Base-by-base conservation (phyloP, 805 yeast species). In the Starmera amethionina region DNA sequence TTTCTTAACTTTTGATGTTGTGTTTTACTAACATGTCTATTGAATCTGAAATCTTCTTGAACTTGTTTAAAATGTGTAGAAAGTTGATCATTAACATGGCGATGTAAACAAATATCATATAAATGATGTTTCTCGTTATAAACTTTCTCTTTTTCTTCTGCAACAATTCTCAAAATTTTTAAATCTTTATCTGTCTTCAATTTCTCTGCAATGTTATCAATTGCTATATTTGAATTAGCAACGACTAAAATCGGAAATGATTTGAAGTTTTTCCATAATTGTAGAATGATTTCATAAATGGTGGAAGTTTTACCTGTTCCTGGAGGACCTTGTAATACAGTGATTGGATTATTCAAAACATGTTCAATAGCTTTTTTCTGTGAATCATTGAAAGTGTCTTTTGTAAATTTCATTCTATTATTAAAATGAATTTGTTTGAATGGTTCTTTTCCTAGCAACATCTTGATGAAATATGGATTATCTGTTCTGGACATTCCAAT, bases 271-370 rank as follows among this genome's bases (percentile, higher is more conserved):
- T 68, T 71, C 40, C 79, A 61, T 42, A 78, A 63, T 50, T 78
- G 79, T 34, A 77, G 50, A 42, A 76, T 62, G 28, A 80, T 64
- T 50, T 82, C 89, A 37, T 79, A 76, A 25, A 82, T 61, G 0
- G 88, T 82, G 36, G 79, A 75, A 0, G 90, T 82, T 55, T 82
- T 82, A 41, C 90, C 90, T 0, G 90, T 82, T 12, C 89, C 90
- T 3, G 89, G 89, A 1, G 90, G 90, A 3, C 89, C 90, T 56
- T 81, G 89, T 15, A 82, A 65, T 14, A 82, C 48, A 3, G 78
- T 76, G 33, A 68, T 71, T 18, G 70, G 62, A 50, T 65, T 75
- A 52, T 65, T 71, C 42, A 69, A 56, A 8, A 68, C 78, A 34
- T 76, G 71, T 44, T 75, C 78, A 34, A 64, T 46, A 3, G 80